Evolutionary conservation across 805 yeast genomes (phyloP), one percentile per base, ranked within the genome.

Genomic region (Yarrowia keelungensis): DNA sequence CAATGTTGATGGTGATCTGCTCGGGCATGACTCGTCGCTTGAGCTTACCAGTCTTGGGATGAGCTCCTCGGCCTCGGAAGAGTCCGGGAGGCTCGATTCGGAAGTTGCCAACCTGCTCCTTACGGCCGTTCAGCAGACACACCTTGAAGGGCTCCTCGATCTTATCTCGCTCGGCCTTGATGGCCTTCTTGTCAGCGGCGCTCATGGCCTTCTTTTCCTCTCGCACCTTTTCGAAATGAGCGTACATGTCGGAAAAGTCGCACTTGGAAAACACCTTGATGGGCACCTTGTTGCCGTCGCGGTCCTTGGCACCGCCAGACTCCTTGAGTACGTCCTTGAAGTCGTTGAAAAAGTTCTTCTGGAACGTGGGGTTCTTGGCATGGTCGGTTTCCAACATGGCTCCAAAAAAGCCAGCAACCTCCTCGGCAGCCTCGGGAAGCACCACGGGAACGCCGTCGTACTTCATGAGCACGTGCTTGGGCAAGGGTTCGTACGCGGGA

Each of bases 1-100:
- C 89, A 70, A 94, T 81, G 76, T 94, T 94, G 70, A 94, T 80
- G 0, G 94, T 89, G 54, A 94, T 89, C 74, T 91, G 95, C 79
- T 94, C 98, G 1, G 99, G 97, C 67, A 78, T 78, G 15, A 94
- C 97, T 72, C 99, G 84, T 74, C 89, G 86, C 77, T 94, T 94
- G 69, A 92, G 79, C 76, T 89, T 91, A 51, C 99, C 99, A 0
- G 98, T 93, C 77, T 90, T 92, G 16, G 98, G 98, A 77, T 93
- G 98, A 0, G 94, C 92, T 75, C 98, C 98, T 78, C 98, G 90
- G 53, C 98, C 99, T 78, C 98, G 84, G 76, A 93, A 94, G 68
- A 94, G 81, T 1, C 97, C 98, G 0, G 99, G 98, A 41, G 98
- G 98, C 82, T 94, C 99, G 61, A 94, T 88, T 75, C 94, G 83